phyloP scores from a whole-genome alignment of 257 asterid genomes.

The Sherardia arvensis region DNA sequence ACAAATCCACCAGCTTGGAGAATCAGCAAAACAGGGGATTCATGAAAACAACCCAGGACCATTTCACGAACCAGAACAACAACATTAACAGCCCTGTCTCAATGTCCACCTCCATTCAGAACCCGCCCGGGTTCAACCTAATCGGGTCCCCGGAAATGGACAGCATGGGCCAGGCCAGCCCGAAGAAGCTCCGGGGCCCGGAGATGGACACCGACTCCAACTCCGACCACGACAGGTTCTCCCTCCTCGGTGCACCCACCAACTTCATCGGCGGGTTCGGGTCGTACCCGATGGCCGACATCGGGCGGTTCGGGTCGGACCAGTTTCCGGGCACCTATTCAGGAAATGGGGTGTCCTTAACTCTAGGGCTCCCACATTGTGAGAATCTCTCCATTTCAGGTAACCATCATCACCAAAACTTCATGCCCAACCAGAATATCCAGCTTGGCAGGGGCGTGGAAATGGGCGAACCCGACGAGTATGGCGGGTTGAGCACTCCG shows the following conservation, averaged over 20 bases:
- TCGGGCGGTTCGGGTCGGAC: constrained; percentile 58
- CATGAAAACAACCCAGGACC: constrained; percentile 24
- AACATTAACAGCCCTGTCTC: constrained; percentile 20
- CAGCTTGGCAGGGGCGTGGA: constrained; percentile 49
- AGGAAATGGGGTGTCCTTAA: constrained; percentile 70
- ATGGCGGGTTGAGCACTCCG: constrained; percentile 30
- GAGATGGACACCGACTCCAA: constrained; percentile 33
- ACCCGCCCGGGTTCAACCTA: constrained; percentile 48
- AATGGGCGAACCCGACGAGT: constrained; percentile 44
- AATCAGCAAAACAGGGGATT: constrained; percentile 25
- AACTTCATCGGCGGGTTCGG: constrained; percentile 90
- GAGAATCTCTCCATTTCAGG: constrained; percentile 65
- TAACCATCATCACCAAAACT: constrained; percentile 58
- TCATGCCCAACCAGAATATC: constrained; percentile 47
- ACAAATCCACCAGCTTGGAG: constrained; percentile 30
- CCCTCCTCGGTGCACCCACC: constrained; percentile 65
- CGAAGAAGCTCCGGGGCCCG: constrained; percentile 51
- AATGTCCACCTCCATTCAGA: constrained; percentile 32
- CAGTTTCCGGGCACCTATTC: constrained; percentile 66
- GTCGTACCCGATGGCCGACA: constrained; percentile 61
- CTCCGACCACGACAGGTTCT: constrained; percentile 41
- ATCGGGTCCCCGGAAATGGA: constrained; percentile 57
- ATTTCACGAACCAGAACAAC: constrained; percentile 15
- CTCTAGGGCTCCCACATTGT: constrained; percentile 82
- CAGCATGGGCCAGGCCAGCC: constrained; percentile 47